Evolutionary conservation across 2,329 filamentous ascomycete genomes (phyloP), one percentile per base, ranked within the genome.

Genomic region (Macrophomina phaseolina): DNA sequence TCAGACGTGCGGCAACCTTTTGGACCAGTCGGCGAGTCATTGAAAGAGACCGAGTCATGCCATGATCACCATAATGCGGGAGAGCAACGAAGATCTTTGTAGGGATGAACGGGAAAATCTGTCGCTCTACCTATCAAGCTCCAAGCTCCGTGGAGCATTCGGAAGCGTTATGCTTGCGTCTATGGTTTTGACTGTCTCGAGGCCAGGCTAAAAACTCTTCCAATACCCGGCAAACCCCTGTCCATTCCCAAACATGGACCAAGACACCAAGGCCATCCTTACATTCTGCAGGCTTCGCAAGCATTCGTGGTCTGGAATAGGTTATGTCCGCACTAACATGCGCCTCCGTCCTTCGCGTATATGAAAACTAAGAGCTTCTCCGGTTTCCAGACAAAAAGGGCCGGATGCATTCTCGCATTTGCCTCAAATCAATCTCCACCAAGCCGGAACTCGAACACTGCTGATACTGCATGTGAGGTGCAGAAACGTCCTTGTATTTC

Each of bases 241-340:
- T 28, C 11, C 16, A 9, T 34, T 55, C 36, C 52, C 36, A 34
- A 40, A 55, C 52, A 23, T n/a, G 30, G 36, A 12, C 32, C 36
- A 38, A 55, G 8, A 55, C 52, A 55, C 23, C 52, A 40, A 55
- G 52, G 52, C 32, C 52, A 55, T 55, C 52, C 52, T 55, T 55
- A 18, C 52, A 18, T 5, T 3, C n/a, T 55, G 34, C 18, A 38
- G 52, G 34, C 52, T 55, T 32, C 52, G 52, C 52, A 55, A 40
- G 52, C 52, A 23, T 18, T 23, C 8, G 16, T 9, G 52, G n/a
- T 55, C 52, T 36, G 6, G 52, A 40, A 40, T 55, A 55, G 34
- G 34, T 8, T 40, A 18, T 36, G 32, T 40, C 49, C 34, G 36
- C 6, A 9, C 16, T 34, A 55, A 7, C n/a, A 38, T 38, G 52